Evolutionary conservation across 2,329 filamentous ascomycete genomes (phyloP), one percentile per base, ranked within the genome.

Genomic region (Phialemonium atrogriseum): DNA sequence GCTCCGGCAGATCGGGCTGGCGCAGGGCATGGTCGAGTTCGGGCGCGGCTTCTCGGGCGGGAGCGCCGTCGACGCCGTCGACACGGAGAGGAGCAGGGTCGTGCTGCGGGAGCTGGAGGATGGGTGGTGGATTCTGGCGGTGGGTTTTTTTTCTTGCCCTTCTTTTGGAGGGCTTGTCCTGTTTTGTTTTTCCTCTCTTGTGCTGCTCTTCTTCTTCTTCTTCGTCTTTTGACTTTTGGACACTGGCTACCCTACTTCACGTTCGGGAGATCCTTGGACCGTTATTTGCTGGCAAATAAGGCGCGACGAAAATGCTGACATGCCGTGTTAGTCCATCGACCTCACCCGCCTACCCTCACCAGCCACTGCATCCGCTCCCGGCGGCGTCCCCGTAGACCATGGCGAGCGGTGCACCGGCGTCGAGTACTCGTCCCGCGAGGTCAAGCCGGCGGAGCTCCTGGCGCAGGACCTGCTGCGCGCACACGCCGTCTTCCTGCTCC

Each of bases 21-120:
- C 91, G 24, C 91, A 98, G 62, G 91, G 88, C 52, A 94, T 96
- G 81, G 81, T 94, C 37, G 84, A 80, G 53, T 98, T 98, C 61
- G 84, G 84, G 48, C 81, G 79, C 51, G 88, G 79, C 47, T 98
- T 98, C 58, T 83, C 88, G 3, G 71, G 76, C 39, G 84, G 80
- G 37, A 69, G 79, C 43, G 56, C 84, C 2, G 74, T 95, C 23
- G 85, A 94, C 48, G 77, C 78, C 8, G 80, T 98, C 37, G 91
- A 98, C 51, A 96, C 91, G 1, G 84, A 94, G 47, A 91, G 84
- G 62, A 78, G 81, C 30, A 75, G 88, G 19, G 80, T 95, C 20
- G 69, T 96, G 20, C 62, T 95, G 26, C 77, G 86, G 47, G 87
- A 98, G 62, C 60, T 98, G 42, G 89, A 98, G 55, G 65, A 73